Conservation (phyloP, 2,329 filamentous ascomycete species). For the Leptographium lundbergii region DNA sequence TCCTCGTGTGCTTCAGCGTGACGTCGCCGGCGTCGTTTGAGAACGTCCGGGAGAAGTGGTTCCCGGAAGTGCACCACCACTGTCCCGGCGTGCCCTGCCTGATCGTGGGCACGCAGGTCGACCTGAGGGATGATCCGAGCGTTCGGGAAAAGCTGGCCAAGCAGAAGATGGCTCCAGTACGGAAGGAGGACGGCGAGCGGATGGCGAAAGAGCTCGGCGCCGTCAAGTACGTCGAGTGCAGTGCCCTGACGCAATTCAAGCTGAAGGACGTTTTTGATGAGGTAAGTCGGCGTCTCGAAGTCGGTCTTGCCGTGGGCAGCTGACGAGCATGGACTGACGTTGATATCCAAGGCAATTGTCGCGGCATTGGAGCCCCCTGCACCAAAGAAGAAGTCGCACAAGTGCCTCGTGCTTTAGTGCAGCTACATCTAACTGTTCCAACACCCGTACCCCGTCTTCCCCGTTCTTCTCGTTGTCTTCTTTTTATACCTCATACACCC, state of each 20-base stretch:
- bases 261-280: slow-evolving; percentile 99
- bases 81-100: slow-evolving; percentile 95
- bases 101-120: slow-evolving; percentile 94
- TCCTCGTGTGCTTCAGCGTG: slow-evolving; percentile 97
- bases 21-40: slow-evolving; percentile 96
- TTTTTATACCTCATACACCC: neutral
- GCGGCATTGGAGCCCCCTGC: slow-evolving; percentile 82
- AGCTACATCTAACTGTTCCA: slow-evolving; percentile 1
- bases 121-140: slow-evolving; percentile 78
- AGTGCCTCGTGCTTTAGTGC: slow-evolving; percentile 54
- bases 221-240: slow-evolving; percentile 98
- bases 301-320: too few relatives aligned
- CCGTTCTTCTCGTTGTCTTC: neutral
- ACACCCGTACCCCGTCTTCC: slow-evolving; percentile 1
- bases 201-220: slow-evolving; percentile 98
- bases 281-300: slow-evolving; percentile 39
- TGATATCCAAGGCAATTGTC: slow-evolving; percentile 63
- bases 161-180: slow-evolving; percentile 91
- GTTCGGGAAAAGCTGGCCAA: slow-evolving; percentile 86
- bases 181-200: slow-evolving; percentile 82
- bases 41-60: slow-evolving; percentile 99
- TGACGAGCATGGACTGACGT: neutral
- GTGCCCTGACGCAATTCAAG: slow-evolving; percentile 94
- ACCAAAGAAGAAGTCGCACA: slow-evolving; percentile 63
- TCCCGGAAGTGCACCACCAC: slow-evolving; percentile 96